Base-by-base conservation (phyloP, 2,329 filamentous ascomycete species). In the Verticillium longisporum region DNA sequence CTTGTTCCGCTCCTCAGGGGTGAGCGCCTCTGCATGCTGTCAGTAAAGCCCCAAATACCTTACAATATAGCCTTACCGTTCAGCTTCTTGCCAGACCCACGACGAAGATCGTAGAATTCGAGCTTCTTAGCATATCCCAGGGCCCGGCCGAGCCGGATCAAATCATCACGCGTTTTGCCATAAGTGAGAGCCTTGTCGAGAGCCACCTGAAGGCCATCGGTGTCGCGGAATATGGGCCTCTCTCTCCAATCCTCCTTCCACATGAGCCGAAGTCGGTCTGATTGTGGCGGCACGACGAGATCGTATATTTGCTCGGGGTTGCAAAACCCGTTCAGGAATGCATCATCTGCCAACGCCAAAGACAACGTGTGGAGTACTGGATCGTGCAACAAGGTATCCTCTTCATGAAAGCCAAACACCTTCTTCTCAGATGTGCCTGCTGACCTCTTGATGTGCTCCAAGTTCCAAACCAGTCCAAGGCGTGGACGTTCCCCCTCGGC, bases 151-250 rank as follows among this genome's bases (percentile, higher is more conserved):
- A 66, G 67, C 72, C 58, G 75, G 73, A 61, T 71, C 70, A 32
- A 63, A 74, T 68, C 71, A 18, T 65, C 72, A 0, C 69, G 73
- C 6, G 38, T 59, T 45, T 79, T 77, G 59, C 62, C 72, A 60
- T 80, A 80, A 60, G 74, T 71, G 11, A 78, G 68, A 26, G 60
- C 38, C 56, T 66, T 64, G 15, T 64, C 66, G 57, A 67, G 60
- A 53, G 65, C 66, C 54, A 70, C 62, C 15, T 55, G 54, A 50
- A 67, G 50, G 56, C 61, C 54, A 58, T 69, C 58, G 10, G 66
- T 57, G 45, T 69, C 55, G 14, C 63, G 63, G 61, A 69, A 70
- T 58, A 71, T 57, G 59, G 63, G 63, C 57, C 57, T 50, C 45
- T 66, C 54, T 32, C 37, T 61, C 65, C 55, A 70, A 36, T 66